These are phyloP conservation scores for Colletotrichum noveboracense DNA, from an alignment of 2,329 filamentous ascomycete species.

Conservation along the genomic window DNA sequence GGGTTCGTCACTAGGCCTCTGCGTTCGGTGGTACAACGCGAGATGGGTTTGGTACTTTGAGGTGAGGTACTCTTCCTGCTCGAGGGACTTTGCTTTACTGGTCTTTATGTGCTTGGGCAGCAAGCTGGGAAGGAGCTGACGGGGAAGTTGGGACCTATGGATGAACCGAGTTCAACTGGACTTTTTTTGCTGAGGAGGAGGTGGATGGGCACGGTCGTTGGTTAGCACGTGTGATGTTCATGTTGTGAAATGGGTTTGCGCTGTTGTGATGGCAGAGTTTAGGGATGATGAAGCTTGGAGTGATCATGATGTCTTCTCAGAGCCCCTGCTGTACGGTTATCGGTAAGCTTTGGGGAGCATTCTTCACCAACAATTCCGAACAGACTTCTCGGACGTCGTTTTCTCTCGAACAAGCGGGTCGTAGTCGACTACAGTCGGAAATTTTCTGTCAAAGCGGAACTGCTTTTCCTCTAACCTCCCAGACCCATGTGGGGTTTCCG, in stretches of 20 bases:
- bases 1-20: neutral
- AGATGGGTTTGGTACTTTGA: neutral
- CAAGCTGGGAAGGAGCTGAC: neutral
- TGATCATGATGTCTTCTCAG: neutral
- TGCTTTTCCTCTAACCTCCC: neutral
- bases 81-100: neutral
- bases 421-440: neutral
- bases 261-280: neutral
- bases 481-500: neutral
- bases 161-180: neutral
- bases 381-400: neutral
- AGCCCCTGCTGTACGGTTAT: neutral
- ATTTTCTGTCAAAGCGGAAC: neutral
- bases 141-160: neutral
- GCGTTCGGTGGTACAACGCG: neutral
- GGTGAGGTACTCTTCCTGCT: neutral
- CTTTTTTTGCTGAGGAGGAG: neutral
- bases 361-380: neutral
- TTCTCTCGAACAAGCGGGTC: neutral
- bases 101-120: neutral
- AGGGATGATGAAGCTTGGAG: neutral
- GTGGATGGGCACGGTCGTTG: neutral
- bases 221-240: neutral
- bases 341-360: neutral
- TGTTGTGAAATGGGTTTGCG: neutral